phyloP scores from a whole-genome alignment of 1,139 yeast species.

The Suhomyces panamericanus region DNA sequence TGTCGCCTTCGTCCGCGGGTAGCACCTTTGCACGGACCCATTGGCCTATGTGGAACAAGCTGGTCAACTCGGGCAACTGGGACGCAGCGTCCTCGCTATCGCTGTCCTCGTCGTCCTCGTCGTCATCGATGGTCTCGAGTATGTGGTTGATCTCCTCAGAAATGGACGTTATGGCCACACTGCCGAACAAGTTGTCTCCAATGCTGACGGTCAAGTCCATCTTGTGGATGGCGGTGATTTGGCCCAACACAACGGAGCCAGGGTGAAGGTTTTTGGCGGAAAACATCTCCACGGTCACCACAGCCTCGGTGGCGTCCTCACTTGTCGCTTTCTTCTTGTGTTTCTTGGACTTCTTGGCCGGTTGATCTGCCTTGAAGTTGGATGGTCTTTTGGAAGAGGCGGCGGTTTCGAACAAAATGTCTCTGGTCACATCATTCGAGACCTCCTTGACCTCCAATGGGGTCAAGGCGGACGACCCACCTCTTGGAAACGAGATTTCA shows the following conservation, averaged over 20 bases:
- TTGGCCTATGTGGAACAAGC: constrained; percentile 69
- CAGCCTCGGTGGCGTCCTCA: constrained; percentile 26
- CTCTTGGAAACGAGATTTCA: constrained; percentile 91
- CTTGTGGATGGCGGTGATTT: constrained; percentile 59
- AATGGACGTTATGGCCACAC: constrained; percentile 72
- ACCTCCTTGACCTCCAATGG: constrained; percentile 92
- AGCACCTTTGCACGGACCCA: constrained; percentile 82
- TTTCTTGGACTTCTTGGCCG: constrained; percentile 25
- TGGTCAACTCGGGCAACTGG: constrained; percentile 56
- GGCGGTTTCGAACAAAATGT: constrained; percentile 68
- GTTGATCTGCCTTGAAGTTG: constrained; percentile 26
- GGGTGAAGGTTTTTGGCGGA: constrained; percentile 60
- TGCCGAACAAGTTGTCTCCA: constrained; percentile 84
- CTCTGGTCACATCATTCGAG: constrained; percentile 87
- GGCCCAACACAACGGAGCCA: constrained; percentile 78
- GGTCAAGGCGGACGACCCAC: constrained; percentile 82
- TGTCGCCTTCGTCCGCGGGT: constrained; percentile 28
- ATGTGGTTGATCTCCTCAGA: constrained; percentile 60
- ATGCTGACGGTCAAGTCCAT: constrained; percentile 68
- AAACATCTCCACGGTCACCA: constrained; percentile 57
- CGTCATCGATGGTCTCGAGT: constrained; percentile 53
- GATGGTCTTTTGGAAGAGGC: constrained; percentile 33
- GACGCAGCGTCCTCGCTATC: constrained; percentile 23
- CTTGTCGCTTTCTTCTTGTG: constrained; percentile 34
- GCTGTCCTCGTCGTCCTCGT: constrained; percentile 46